Percentiles rank a stretch among this genome's conserved stretches.
phyloP scores from a whole-genome alignment of 1,139 yeast genomes.

The Debaryomyces subglobosus region DNA sequence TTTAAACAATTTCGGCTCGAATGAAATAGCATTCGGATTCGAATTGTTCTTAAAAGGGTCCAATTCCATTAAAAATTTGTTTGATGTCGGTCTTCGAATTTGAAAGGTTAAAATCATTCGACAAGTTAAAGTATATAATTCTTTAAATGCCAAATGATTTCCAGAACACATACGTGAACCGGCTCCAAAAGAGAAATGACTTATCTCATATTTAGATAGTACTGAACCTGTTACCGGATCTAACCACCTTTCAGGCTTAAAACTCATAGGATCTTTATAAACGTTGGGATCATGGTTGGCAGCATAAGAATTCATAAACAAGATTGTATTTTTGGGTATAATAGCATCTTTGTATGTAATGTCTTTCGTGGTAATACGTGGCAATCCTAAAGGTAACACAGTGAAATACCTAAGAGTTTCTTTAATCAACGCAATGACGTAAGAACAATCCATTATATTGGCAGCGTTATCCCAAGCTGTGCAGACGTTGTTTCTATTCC shows the following conservation, averaged over 20 bases:
- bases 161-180: conserved; percentile 78
- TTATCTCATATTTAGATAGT: conserved; percentile 24
- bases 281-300: conserved; percentile 63
- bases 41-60: conserved; percentile 54
- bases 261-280: conserved; percentile 53
- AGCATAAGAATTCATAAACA: conserved; percentile 70
- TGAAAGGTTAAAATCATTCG: conserved; percentile 38
- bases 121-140: conserved; percentile 51
- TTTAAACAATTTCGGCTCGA: conserved; percentile 55
- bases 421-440: conserved; percentile 58
- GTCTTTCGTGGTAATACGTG: conserved; percentile 58
- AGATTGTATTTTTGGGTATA: conserved; percentile 58
- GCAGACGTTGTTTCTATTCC: conserved; percentile 30
- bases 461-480: conserved; percentile 54
- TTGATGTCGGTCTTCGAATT: conserved; percentile 43
- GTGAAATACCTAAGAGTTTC: conserved; percentile 67
- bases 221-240: conserved; percentile 25
- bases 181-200: conserved; percentile 67
- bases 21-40: conserved; percentile 58
- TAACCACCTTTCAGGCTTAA: conserved; percentile 64
- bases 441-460: conserved; percentile 41
- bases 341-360: conserved; percentile 39
- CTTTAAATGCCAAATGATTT: conserved; percentile 59
- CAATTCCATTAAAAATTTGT: conserved; percentile 36
- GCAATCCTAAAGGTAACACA: conserved; percentile 68